These are phyloP conservation scores for Psidium friedrichsthalianum DNA, from an alignment of 345 rosid species.

Conservation along the genomic window DNA sequence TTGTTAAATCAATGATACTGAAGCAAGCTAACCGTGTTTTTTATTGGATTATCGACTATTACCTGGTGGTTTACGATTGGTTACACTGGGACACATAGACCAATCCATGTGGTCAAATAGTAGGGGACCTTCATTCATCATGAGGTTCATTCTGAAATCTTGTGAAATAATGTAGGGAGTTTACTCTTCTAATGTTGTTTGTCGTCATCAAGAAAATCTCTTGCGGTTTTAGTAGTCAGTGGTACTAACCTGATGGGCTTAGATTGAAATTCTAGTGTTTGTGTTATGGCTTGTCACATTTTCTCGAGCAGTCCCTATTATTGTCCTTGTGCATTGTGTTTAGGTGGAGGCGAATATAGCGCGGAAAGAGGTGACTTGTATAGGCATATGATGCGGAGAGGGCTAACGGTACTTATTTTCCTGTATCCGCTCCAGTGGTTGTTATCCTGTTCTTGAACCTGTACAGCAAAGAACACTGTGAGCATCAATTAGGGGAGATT, in stretches of 20 bases:
- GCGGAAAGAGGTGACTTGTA: constrained; percentile 44
- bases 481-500: neutral
- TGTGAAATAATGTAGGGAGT: neutral
- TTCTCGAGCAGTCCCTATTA: neutral
- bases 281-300: neutral
- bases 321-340: neutral
- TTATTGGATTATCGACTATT: neutral
- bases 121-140: neutral
- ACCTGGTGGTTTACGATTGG: neutral
- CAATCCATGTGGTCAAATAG: neutral
- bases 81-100: neutral
- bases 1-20: neutral
- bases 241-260: neutral
- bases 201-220: neutral
- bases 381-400: neutral
- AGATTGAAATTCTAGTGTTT: neutral
- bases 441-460: neutral
- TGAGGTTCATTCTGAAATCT: neutral
- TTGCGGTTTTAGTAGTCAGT: neutral
- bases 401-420: neutral
- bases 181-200: neutral
- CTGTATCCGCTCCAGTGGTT: neutral
- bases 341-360: constrained; percentile 71
- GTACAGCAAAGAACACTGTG: neutral
- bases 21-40: neutral